Conservation (phyloP, 2,329 filamentous ascomycete species). For the Drechslerella dactyloides region DNA sequence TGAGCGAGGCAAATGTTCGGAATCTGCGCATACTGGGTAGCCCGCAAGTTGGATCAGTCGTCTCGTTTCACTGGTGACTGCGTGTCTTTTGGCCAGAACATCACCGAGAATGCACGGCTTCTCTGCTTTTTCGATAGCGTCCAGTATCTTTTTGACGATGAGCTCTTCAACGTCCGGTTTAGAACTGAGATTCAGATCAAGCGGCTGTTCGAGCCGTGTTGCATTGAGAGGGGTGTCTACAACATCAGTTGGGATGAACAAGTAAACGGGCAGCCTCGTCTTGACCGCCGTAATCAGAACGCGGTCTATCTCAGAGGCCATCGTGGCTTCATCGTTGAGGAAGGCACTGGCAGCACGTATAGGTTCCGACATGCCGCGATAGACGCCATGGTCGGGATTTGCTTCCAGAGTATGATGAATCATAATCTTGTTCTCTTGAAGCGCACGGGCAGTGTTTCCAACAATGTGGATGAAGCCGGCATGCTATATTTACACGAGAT, state of each 20-base stretch:
- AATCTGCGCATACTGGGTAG: constrained; percentile 25
- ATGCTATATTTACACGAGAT: constrained; percentile 53
- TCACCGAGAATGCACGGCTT: constrained; percentile 64
- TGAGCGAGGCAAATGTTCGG: background rate
- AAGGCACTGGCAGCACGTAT: constrained; percentile 56
- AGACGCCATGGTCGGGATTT: constrained; percentile 55
- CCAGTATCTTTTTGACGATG: constrained; percentile 58
- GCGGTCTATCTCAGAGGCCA: constrained; percentile 63
- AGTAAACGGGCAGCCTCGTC: constrained; percentile 65
- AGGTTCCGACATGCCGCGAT: constrained; percentile 55
- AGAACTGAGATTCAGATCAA: constrained; percentile 53
- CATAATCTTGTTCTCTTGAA: constrained; percentile 60
- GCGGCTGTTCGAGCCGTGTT: constrained; percentile 55
- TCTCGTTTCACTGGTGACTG: constrained; percentile 28
- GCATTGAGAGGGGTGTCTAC: constrained; percentile 58
- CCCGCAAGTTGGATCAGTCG: constrained; percentile 35
- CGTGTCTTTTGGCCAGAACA: constrained; percentile 54
- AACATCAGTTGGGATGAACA: constrained; percentile 65
- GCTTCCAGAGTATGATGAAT: constrained; percentile 66
- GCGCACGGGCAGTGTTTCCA: constrained; percentile 61
- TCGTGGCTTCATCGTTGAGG: constrained; percentile 60
- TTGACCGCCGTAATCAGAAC: constrained; percentile 63
- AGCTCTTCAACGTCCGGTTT: constrained; percentile 53
- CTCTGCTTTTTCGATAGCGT: constrained; percentile 60
- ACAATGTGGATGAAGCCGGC: constrained; percentile 67